Conservation (phyloP, 805 yeast species). For the Jamesozyma gamospora region DNA sequence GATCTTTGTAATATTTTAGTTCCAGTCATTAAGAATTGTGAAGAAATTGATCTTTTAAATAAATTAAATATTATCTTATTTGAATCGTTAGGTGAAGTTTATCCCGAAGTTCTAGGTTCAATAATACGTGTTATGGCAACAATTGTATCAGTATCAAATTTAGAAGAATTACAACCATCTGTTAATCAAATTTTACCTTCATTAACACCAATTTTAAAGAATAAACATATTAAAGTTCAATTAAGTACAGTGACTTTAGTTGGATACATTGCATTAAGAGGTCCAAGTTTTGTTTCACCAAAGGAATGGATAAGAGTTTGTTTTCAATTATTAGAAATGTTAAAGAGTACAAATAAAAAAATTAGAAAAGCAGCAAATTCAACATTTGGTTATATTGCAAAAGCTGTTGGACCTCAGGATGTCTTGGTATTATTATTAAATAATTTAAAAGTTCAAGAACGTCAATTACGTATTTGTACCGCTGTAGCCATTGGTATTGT, state of each 20-base stretch:
- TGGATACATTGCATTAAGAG: slow-evolving; percentile 71
- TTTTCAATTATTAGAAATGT: slow-evolving; percentile 79
- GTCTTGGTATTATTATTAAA: slow-evolving; percentile 75
- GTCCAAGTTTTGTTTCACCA: slow-evolving; percentile 75
- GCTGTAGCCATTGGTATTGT: slow-evolving; percentile 97
- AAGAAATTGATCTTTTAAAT: slow-evolving; percentile 49
- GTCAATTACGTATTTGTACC: slow-evolving; percentile 92
- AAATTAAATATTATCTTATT: slow-evolving; percentile 68
- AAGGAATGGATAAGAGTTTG: slow-evolving; percentile 97
- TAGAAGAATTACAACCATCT: slow-evolving; percentile 64
- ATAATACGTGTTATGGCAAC: slow-evolving; percentile 59
- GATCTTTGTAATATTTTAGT: slow-evolving; percentile 61
- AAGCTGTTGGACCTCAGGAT: slow-evolving; percentile 93
- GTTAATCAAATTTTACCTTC: slow-evolving; percentile 75
- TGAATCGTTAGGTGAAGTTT: slow-evolving; percentile 89
- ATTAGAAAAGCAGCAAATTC: slow-evolving; percentile 79
- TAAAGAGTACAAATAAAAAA: slow-evolving; percentile 66
- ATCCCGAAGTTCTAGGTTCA: slow-evolving; percentile 88
- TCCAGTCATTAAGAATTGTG: slow-evolving; percentile 55
- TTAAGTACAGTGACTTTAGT: slow-evolving; percentile 69
- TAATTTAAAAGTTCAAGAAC: slow-evolving; percentile 83
- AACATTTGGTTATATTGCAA: slow-evolving; percentile 85
- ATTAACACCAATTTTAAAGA: slow-evolving; percentile 81
- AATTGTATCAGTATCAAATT: slow-evolving; percentile 52
- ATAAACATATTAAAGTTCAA: slow-evolving; percentile 85